Conservation (phyloP, 352 stramenopile species). For the Pilasporangium apinafurcum region DNA sequence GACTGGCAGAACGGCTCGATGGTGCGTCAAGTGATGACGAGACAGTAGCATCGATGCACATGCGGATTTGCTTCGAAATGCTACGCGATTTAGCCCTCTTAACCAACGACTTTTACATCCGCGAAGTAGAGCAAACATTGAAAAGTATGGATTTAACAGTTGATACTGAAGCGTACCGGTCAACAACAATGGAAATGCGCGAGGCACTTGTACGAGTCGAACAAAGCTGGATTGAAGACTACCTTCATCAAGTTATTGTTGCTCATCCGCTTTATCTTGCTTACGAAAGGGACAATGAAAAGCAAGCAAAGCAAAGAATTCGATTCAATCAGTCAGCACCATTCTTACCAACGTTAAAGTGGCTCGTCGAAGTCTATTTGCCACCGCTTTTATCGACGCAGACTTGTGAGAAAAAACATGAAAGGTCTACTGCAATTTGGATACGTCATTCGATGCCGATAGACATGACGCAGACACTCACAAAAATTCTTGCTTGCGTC, state of each 20-base stretch:
- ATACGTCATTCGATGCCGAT: constrained; percentile 13
- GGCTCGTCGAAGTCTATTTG: constrained; percentile 6
- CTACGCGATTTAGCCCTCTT: constrained; percentile 47
- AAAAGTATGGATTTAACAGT: constrained; percentile 2
- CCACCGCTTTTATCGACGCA: neutral
- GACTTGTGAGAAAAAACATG: neutral
- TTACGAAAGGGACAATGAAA: too few species aligned
- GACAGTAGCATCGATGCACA: neutral
- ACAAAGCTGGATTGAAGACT: constrained; percentile 1
- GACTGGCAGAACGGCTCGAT: neutral
- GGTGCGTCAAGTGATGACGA: too few species aligned
- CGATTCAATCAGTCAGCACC: too few species aligned
- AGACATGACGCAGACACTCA: constrained; percentile 17
- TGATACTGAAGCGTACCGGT: constrained; percentile 7
- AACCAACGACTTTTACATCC: constrained; percentile 47
- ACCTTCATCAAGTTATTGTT: constrained; percentile 1
- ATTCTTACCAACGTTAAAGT: constrained; percentile 4
- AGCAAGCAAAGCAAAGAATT: too few species aligned
- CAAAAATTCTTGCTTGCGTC: constrained; percentile 28
- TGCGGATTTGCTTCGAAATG: constrained; percentile 25
- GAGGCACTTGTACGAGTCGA: constrained; percentile 1
- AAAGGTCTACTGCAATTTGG: constrained; percentile 7
- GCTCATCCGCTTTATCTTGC: constrained; percentile 8
- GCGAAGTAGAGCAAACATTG: constrained; percentile 29
- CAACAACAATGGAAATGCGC: neutral